Base-by-base conservation (phyloP, 805 yeast genomes). In the Saccharomycopsis olivae region DNA sequence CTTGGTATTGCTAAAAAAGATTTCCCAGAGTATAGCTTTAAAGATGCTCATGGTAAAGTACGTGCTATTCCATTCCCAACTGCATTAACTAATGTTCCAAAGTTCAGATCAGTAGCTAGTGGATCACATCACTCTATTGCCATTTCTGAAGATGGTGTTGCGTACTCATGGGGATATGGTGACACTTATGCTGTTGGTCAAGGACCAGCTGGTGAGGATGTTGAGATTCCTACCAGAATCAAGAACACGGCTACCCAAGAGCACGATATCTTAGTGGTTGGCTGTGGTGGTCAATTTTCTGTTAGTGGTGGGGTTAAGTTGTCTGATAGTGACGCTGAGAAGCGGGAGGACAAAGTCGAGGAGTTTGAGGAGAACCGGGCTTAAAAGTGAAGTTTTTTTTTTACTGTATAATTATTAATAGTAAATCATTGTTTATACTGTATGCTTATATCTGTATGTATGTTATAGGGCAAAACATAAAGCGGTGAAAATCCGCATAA, bases 271-370 rank as follows among this genome's bases (percentile, higher is more conserved):
- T 55, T 65, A 33, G 48, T 75, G 33, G 71, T 83, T 47, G 88
- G 94, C n/a, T 92, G 92, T 35, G 99, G 99, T 46, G 99, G 97
- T 17, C 98, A 92, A 62, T 92, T 85, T 55, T 81, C 94, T 39
- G 80, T 87, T 6, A 73, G 89, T 56, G 96, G 87, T 30, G 96
- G 97, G 40, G 59, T 69, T 1, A 63, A 60, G 41, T 44, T 64
- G 38, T 52, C 58, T 15, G 67, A 62, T 9, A 63, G 60, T 40
- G 69, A 59, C 25, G 53, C 59, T 11, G 69, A 62, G 36, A 57
- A 62, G 40, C 60, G 71, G 51, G 68, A 64, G 29, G 68, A 65
- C 27, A 74, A 72, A 51, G 54, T 68, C 48, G 75, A 73, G 6
- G 33, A 30, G 13, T 30, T 30, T 30, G 33, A 30, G 21, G 33